Conservation (phyloP, 306 rosid species). For the Pyrus betulifolia region DNA sequence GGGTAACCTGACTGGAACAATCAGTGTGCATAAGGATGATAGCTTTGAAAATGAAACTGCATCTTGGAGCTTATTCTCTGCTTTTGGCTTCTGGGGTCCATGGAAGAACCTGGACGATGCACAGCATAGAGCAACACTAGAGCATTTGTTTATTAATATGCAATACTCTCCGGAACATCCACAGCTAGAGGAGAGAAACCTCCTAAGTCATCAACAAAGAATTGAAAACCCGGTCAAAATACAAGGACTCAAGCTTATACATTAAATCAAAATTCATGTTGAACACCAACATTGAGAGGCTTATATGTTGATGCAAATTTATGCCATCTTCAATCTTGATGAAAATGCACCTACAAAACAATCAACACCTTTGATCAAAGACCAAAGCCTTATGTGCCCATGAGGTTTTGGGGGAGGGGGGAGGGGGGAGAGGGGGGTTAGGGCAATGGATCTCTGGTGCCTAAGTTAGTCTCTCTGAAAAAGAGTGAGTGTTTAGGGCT, state of each 20-base stretch:
- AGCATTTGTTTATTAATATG: slow-evolving; percentile 61
- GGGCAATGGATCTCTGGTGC: too few species aligned
- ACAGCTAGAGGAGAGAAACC: slow-evolving; percentile 82
- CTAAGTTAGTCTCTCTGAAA: too few species aligned
- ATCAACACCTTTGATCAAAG: too few species aligned
- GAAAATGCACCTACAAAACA: too few species aligned
- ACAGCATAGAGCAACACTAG: slow-evolving; percentile 66
- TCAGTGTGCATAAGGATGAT: slow-evolving; percentile 61
- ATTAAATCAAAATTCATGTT: not conserved
- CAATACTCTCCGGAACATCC: slow-evolving; percentile 72
- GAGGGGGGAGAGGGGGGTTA: too few species aligned
- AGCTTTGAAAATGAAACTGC: slow-evolving; percentile 76
- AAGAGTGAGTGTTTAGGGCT: too few species aligned
- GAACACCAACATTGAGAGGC: not conserved
- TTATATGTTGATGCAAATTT: not conserved
- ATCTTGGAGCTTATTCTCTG: slow-evolving; percentile 66
- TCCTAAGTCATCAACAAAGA: slow-evolving; percentile 68
- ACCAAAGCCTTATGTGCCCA: too few species aligned
- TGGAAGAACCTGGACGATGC: slow-evolving; percentile 36
- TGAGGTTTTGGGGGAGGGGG: too few species aligned
- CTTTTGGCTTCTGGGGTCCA: slow-evolving; percentile 42
- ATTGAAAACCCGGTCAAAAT: slow-evolving; percentile 75
- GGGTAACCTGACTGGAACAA: slow-evolving; percentile 80
- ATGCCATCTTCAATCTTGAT: too few species aligned
- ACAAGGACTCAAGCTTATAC: not conserved